These are phyloP conservation scores for Solanum hybrid DNA, from an alignment of 305 asterid genomes.

Conservation along the genomic window DNA sequence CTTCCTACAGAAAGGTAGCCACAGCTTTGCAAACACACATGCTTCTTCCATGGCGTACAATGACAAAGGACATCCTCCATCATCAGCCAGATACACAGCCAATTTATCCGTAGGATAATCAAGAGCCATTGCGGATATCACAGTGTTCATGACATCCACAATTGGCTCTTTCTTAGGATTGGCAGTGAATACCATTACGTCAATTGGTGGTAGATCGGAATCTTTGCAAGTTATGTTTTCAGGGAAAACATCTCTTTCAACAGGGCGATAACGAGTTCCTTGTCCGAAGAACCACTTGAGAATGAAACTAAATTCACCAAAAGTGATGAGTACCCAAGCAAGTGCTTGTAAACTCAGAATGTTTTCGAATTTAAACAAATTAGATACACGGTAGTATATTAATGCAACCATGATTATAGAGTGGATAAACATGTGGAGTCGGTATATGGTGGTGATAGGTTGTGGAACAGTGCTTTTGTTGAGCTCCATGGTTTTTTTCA, in stretches of 20 bases:
- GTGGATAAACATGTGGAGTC: not conserved
- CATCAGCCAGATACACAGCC: slow-evolving; percentile 48
- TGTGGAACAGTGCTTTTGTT: not conserved
- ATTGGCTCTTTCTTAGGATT: slow-evolving; percentile 60
- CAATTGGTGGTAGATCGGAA: slow-evolving; percentile 36
- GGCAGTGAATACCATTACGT: slow-evolving; percentile 55
- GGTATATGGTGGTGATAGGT: not conserved
- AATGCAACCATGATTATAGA: slow-evolving; percentile 7
- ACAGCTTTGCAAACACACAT: slow-evolving; percentile 31
- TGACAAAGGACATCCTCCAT: slow-evolving; percentile 46
- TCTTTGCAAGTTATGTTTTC: slow-evolving; percentile 37
- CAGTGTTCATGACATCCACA: slow-evolving; percentile 59
- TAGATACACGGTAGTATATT: slow-evolving; percentile 13
- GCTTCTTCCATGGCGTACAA: slow-evolving; percentile 34
- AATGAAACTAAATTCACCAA: slow-evolving; percentile 30
- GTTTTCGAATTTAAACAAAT: not conserved
- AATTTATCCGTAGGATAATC: slow-evolving; percentile 59
- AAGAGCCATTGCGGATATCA: slow-evolving; percentile 58
- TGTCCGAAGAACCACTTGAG: slow-evolving; percentile 44
- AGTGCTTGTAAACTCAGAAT: not conserved
- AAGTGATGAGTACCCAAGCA: slow-evolving; percentile 10
- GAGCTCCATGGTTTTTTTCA: not conserved
- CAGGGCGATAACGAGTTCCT: slow-evolving; percentile 40
- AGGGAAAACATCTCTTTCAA: slow-evolving; percentile 26
- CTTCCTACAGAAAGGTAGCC: slow-evolving; percentile 53